Evolutionary conservation across 2,329 filamentous ascomycete species (phyloP).

Genomic region (Trichoderma sp.): DNA sequence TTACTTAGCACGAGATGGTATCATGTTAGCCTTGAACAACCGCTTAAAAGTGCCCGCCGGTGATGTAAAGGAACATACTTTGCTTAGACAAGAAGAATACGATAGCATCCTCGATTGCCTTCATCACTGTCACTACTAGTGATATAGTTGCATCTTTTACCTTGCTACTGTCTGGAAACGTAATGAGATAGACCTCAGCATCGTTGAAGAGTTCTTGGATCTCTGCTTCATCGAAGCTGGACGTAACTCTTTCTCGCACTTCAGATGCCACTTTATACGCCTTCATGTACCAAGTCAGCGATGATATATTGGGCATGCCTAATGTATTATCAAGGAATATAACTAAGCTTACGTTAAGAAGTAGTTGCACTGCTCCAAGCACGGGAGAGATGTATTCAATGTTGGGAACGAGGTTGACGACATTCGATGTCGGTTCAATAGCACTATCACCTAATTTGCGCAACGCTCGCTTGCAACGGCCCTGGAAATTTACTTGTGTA

Average conservation of each 20-base stretch:
- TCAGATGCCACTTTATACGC: neutral
- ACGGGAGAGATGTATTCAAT: constrained; percentile 10
- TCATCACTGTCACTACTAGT: neutral
- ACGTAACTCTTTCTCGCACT: neutral
- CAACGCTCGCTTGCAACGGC: neutral
- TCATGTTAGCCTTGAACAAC: neutral
- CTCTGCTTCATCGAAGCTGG: neutral
- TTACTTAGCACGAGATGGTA: neutral
- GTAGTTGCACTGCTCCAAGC: neutral
- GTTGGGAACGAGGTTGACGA: neutral
- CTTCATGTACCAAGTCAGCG: neutral
- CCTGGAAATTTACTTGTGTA: neutral
- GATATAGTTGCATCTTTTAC: neutral
- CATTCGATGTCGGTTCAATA: neutral
- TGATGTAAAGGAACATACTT: neutral
- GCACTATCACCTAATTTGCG: neutral
- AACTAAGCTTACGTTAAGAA: neutral
- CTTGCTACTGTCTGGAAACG: neutral
- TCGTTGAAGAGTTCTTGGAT: constrained; percentile 1
- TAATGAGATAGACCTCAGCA: constrained; percentile 6
- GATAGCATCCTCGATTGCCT: constrained; percentile 8
- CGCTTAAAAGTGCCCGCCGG: neutral
- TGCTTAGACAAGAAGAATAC: constrained; percentile 7
- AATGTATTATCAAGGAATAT: neutral
- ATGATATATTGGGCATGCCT: neutral